Evolutionary conservation across 805 yeast species (phyloP), one percentile per base, ranked within the genome.

Genomic region (Isabelozyma heimii): DNA sequence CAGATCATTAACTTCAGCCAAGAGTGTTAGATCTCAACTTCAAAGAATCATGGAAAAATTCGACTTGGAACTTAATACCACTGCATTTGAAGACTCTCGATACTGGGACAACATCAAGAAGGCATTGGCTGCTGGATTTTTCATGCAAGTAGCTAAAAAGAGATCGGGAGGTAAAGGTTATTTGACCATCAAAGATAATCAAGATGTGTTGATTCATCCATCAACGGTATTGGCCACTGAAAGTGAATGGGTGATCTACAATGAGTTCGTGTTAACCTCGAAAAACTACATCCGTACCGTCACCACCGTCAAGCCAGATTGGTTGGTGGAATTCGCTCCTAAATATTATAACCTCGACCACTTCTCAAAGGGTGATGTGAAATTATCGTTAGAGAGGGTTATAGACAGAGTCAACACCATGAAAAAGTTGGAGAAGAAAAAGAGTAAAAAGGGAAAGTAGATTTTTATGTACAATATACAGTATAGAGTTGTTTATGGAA

Each of bases 101-200:
- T 91, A 89, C 70, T 85, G 84, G 67, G 84, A 80, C 57, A 87
- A 89, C 59, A 84, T 94, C 54, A 79, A 96, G 49, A 88, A 87
- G 66, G 97, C 98, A 0, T 70, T 94, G 50, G 79, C 89, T 4
- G 81, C 89, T n/a, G 99, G 99, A 1, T 91, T 91, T 67, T 94
- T 94, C 75, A 91, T 94, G 98, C 99, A 94, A 73, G 96, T 89
- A 47, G 98, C 97, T 33, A 94, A 91, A 73, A 89, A 89, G 75
- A 83, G 82, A 72, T 81, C 87, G n/a, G 84, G 89, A 37, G 87
- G 85, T 60, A 72, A 71, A 55, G 91, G 89, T n/a, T 92, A 87
- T 66, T 79, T 88, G 58, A 94, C 99, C 0, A 87, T 91, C 45
- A 91, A 91, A 69, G 99, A 94, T 69, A 91, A 91, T 63, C 99